Percentiles rank a stretch among this genome's conserved stretches.
Evolutionary conservation across 2,329 filamentous ascomycete genomes (phyloP).

Genomic region (Nemania sp.): DNA sequence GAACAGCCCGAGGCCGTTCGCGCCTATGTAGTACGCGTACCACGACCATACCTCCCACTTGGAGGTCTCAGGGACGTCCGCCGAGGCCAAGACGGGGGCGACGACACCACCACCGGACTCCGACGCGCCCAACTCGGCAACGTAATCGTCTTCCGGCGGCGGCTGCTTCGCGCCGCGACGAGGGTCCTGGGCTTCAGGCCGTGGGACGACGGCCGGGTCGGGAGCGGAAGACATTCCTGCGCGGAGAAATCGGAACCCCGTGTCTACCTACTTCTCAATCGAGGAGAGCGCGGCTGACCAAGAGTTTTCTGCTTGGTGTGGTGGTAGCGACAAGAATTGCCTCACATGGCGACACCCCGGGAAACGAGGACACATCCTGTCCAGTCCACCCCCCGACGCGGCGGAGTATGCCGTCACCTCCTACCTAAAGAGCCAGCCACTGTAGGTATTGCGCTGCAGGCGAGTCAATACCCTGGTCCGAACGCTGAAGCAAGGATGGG

Average conservation of each 20-base stretch:
- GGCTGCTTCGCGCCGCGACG: conserved; percentile 1
- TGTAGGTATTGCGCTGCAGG: not conserved
- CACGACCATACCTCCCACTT: conserved; percentile 61
- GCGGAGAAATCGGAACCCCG: not conserved
- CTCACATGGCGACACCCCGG: not conserved
- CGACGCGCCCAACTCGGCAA: conserved; percentile 4
- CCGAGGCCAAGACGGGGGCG: conserved; percentile 25
- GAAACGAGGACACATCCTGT: not conserved
- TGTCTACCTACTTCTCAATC: not conserved
- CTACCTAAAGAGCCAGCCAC: not conserved
- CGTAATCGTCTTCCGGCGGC: conserved; percentile 3
- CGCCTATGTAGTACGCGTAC: conserved; percentile 67
- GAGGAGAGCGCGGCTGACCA: not conserved
- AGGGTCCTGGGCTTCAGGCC: conserved; percentile 16
- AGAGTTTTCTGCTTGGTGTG: not conserved
- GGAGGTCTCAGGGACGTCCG: conserved; percentile 45
- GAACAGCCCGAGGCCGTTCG: conserved; percentile 66
- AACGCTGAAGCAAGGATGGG: not conserved
- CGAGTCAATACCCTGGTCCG: not conserved
- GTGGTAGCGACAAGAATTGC: not conserved
- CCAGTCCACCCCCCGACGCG: not conserved
- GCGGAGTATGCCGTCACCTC: not conserved
- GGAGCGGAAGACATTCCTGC: conserved; percentile 23
- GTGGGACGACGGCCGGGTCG: conserved; percentile 20
- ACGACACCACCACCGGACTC: conserved; percentile 20